Base-by-base conservation (phyloP, 768 basidiomycete genomes). In the Mycena sanguinolenta region DNA sequence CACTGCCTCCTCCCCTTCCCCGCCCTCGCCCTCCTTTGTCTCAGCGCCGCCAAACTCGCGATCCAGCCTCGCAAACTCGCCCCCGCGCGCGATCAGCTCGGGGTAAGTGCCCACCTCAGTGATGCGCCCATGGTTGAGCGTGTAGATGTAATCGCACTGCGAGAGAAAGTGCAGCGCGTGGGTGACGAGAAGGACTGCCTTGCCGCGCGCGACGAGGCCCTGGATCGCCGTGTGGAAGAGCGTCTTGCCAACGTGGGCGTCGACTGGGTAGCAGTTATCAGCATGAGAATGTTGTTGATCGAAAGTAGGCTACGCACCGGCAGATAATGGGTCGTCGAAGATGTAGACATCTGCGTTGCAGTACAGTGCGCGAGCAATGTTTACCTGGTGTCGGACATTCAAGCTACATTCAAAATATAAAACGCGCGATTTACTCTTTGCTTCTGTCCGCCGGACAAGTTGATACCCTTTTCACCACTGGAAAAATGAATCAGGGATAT, bases 111-210 rank as follows among this genome's bases (percentile, higher is more conserved):
- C 96, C 19, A 85, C 87, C 79, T 97, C 95, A 27, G 87, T 88
- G 65, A 98, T 89, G 38, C 82, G 84, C 14, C 96, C 96, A 53
- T 94, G 89, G 17, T 86, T 85, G 60, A 98, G 82, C 36, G 91
- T 90, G 77, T 91, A 91, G 76, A 98, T 92, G 77, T 94, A 93
- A 79, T 97, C 95, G 34, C 94, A 93, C 63, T 92, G 87, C 2
- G 93, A 92, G 39, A 98, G 87, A 83, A 97, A 94, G 80, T 97
- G 95, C 19, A 97, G 85, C 1, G 94, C 95, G 75, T 97, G 95
- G 21, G 44, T 46, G 21, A 97, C 95, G 63, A 98, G 89, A 49
- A 98, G 84, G 30, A 94, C 88, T 14, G 96, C 96, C 78, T 95
- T 95, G 54, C 85, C 88, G 3, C 75, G 76, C 38, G 73, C 75